These are phyloP conservation scores for Papilionanthe hybrid DNA, from an alignment of 116 monocot species.

Conservation along the genomic window DNA sequence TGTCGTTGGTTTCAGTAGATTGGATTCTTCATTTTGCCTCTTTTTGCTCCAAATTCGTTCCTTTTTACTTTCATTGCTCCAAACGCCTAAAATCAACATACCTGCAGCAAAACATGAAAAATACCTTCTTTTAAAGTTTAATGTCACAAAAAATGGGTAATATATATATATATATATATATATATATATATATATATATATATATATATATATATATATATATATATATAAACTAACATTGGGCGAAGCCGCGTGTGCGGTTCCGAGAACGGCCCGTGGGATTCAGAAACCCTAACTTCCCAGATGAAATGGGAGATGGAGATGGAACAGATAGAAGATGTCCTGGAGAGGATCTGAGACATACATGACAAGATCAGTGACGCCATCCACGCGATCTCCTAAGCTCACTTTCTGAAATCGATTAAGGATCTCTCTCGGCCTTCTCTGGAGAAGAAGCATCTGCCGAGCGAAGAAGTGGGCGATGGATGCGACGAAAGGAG, in stretches of 20 bases:
- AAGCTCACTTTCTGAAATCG: constrained; percentile 71
- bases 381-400: constrained; percentile 86
- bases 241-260: neutral
- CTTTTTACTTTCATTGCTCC: no score
- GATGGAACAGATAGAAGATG: constrained; percentile 60
- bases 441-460: constrained; percentile 10
- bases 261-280: neutral
- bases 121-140: no score
- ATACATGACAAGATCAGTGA: constrained; percentile 95
- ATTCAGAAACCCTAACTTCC: constrained; percentile 11
- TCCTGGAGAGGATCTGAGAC: constrained; percentile 92
- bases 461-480: neutral
- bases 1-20: no score
- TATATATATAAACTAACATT: no score
- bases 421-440: constrained; percentile 22
- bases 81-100: no score
- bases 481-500: constrained; percentile 20
- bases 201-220: no score
- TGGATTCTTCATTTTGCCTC: no score
- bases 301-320: constrained; percentile 66
- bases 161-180: no score
- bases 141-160: no score
- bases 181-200: no score
- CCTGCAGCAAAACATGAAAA: no score
- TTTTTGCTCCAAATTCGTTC: no score